Conservation (phyloP, 106 monocot genomes). For the Dendrobium chrysotoxum region DNA sequence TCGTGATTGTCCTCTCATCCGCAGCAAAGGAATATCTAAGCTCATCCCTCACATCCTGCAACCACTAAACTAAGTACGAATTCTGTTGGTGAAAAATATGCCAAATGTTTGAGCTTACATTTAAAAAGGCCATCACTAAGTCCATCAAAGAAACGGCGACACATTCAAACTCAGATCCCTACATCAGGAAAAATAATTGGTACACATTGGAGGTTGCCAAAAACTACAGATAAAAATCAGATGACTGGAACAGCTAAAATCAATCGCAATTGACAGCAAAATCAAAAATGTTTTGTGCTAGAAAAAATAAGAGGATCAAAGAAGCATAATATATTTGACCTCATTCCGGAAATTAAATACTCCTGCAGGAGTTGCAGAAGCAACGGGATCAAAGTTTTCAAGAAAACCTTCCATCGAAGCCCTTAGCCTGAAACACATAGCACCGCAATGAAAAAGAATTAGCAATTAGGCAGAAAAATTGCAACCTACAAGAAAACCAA, state of each 20-base stretch:
- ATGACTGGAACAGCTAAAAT: background rate
- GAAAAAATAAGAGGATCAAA: slow-evolving; percentile 3
- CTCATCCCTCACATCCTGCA: slow-evolving; percentile 89
- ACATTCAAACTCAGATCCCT: slow-evolving; percentile 92
- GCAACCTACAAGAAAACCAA: background rate
- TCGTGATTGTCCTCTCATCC: slow-evolving; percentile 52
- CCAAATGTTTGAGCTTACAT: slow-evolving; percentile 40
- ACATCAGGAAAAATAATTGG: slow-evolving; percentile 9
- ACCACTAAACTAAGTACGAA: slow-evolving; percentile 10
- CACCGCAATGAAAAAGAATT: background rate
- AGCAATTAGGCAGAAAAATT: background rate
- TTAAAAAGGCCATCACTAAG: slow-evolving; percentile 66
- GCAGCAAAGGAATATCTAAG: slow-evolving; percentile 65
- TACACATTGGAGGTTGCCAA: background rate
- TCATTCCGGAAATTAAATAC: slow-evolving; percentile 60
- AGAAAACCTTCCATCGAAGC: slow-evolving; percentile 79
- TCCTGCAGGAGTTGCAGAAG: slow-evolving; percentile 55
- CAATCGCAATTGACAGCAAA: background rate
- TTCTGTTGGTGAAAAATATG: slow-evolving; percentile 7
- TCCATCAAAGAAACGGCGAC: slow-evolving; percentile 77
- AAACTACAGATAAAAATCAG: background rate
- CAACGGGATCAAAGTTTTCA: slow-evolving; percentile 71
- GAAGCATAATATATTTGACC: slow-evolving; percentile 31
- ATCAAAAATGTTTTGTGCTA: background rate
- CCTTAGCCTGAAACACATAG: slow-evolving; percentile 57